Conservation (phyloP, 192 early-diverging fungal species). For the Chytriomyces confervae region DNA sequence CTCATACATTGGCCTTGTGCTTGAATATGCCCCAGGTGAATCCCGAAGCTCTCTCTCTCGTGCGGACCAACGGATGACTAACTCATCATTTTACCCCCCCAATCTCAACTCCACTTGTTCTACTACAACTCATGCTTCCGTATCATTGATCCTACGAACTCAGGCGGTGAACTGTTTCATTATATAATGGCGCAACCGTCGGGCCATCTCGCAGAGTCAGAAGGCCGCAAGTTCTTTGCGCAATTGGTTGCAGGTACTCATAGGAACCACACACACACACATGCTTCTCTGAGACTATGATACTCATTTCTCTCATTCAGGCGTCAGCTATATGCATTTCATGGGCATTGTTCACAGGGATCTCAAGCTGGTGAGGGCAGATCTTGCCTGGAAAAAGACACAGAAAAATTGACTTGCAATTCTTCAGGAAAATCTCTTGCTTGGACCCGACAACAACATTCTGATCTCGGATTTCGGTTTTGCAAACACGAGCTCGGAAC, state of each 20-base stretch:
- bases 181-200: slow-evolving; percentile 87
- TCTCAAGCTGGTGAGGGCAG: slow-evolving; percentile 41
- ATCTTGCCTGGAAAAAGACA: not conserved
- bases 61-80: too few species aligned
- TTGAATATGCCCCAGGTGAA: slow-evolving; percentile 65
- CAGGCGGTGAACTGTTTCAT: slow-evolving; percentile 95
- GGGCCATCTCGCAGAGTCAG: slow-evolving; percentile 87
- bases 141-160: not conserved
- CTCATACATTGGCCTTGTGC: slow-evolving; percentile 93
- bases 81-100: too few species aligned
- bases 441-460: slow-evolving; percentile 81
- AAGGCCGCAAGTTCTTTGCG: slow-evolving; percentile 91
- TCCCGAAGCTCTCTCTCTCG: not conserved
- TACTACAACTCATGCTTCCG: too few species aligned
- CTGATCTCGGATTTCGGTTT: slow-evolving; percentile 92
- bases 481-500: slow-evolving; percentile 58
- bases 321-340: slow-evolving; percentile 50
- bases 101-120: too few species aligned
- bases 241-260: slow-evolving; percentile 83
- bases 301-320: slow-evolving; percentile 25
- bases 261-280: not conserved
- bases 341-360: slow-evolving; percentile 52
- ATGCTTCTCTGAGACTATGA: not conserved
- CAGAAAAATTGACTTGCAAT: not conserved
- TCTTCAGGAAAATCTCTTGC: slow-evolving; percentile 74